Base-by-base conservation (phyloP, 1,284 basidiomycete species). In the Moniliella sp. region DNA sequence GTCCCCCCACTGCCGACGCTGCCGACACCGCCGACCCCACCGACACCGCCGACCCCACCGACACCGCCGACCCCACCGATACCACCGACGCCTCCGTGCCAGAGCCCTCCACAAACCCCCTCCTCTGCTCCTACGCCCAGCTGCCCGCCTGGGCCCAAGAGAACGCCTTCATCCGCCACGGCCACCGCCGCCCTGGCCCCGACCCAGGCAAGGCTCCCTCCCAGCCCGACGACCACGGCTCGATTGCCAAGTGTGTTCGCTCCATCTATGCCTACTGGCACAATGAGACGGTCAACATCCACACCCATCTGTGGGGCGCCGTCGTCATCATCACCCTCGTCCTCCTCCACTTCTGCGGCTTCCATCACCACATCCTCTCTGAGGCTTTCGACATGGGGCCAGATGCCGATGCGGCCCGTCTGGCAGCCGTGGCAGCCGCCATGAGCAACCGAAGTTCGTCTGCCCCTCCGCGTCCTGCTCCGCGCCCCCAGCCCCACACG, bases 281-380 rank as follows among this genome's bases (percentile, higher is more conserved):
- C 34, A 59, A 59, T 32, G 57, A 59, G 35, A 52, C 55, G 1
- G 79, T 88, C 40, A 88, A 91, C 62, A 83, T 88, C 32, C 80
- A 84, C 61, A 78, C 70, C 32, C 83, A 88, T 54, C 66, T 84
- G 5, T 70, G 73, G 65, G 80, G 76, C 17, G 74, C 76, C 11
- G 51, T 73, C 8, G 50, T 78, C 32, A 82, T 83, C 54, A 35
- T 64, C 18, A 48, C 64, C 12, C 69, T 73, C 46, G 65, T 35
- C 69, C 17, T 28, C 4, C 35, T 48, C 23, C 52, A 56, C 31
- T 28, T 48, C 0, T n/a, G 21, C 41, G 48, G 2, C 42, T 45
- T 23, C 9, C 46, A 50, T 19, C 40, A 48, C 27, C 28, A 36
- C 2, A 39, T 55, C 42, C 50, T 55, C 23, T 48, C 42, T 5